These are phyloP conservation scores for Chernovozyma aurita DNA, from an alignment of 1,139 yeast genomes.

Conservation along the genomic window DNA sequence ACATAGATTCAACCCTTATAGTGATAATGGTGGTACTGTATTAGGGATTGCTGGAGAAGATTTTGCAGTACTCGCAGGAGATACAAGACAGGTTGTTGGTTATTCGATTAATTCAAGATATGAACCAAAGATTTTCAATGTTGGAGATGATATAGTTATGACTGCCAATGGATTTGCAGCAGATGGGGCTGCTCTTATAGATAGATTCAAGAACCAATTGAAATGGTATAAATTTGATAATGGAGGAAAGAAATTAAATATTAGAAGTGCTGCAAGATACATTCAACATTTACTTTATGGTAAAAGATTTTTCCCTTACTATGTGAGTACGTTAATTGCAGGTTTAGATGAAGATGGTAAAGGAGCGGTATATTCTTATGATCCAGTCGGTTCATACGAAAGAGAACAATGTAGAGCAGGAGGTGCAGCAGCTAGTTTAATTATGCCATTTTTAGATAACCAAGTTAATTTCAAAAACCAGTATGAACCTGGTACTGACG, in stretches of 20 bases:
- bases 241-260: slow-evolving; percentile 60
- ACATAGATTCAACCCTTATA: slow-evolving; percentile 91
- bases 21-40: slow-evolving; percentile 97
- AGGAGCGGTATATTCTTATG: slow-evolving; percentile 94
- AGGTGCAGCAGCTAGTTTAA: slow-evolving; percentile 93
- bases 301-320: slow-evolving; percentile 94
- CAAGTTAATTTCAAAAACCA: slow-evolving; percentile 96
- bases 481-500: slow-evolving; percentile 70
- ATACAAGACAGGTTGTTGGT: slow-evolving; percentile 93
- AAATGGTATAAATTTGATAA: slow-evolving; percentile 95
- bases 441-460: slow-evolving; percentile 96
- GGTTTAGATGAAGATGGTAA: slow-evolving; percentile 93
- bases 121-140: slow-evolving; percentile 84
- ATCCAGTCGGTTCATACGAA: slow-evolving; percentile 97
- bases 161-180: slow-evolving; percentile 97
- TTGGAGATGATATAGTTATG: slow-evolving; percentile 83
- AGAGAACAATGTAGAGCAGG: slow-evolving; percentile 97
- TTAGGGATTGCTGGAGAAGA: slow-evolving; percentile 97
- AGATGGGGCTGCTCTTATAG: slow-evolving; percentile 83
- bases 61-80: slow-evolving; percentile 95
- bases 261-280: slow-evolving; percentile 81
- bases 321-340: slow-evolving; percentile 90
- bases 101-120: slow-evolving; percentile 90
- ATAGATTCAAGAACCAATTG: slow-evolving; percentile 68
- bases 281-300: slow-evolving; percentile 89